These are phyloP conservation scores for Stramenopiles sp. DNA, from an alignment of 352 stramenopile species.

Conservation along the genomic window DNA sequence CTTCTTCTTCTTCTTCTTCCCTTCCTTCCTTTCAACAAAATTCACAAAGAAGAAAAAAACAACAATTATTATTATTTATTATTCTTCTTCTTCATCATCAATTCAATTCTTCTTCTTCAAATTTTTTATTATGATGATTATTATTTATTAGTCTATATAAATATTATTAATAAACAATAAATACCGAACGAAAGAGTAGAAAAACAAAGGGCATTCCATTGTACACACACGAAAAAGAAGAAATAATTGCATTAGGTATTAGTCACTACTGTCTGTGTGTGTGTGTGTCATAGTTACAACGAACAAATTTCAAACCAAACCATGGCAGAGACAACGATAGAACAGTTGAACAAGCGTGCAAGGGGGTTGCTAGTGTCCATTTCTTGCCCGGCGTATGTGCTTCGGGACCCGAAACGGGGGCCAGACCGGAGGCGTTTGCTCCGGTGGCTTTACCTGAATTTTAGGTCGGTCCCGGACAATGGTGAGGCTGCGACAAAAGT, in stretches of 20 bases:
- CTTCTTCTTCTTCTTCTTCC: too few relatives aligned
- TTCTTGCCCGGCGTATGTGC: background rate
- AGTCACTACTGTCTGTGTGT: background rate
- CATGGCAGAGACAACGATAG: background rate
- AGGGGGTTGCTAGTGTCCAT: background rate
- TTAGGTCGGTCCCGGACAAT: background rate
- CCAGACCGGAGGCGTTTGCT: background rate
- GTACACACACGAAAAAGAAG: background rate
- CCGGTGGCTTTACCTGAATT: background rate
- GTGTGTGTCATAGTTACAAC: background rate
- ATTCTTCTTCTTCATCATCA: too few relatives aligned
- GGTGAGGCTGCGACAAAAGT: background rate
- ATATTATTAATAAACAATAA: background rate
- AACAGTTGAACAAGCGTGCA: background rate
- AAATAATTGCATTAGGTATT: background rate
- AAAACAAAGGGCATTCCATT: background rate
- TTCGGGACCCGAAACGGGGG: background rate
- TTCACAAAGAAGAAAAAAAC: too few relatives aligned
- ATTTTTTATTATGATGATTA: slow-evolving; percentile 1
- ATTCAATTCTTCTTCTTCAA: too few relatives aligned
- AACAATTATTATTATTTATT: too few relatives aligned
- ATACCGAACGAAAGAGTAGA: background rate
- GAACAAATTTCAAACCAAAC: background rate
- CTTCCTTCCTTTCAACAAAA: too few relatives aligned
- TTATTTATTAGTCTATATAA: background rate